Evolutionary conservation across 352 stramenopile species (phyloP).

Genomic region (Phytophthora sp.): DNA sequence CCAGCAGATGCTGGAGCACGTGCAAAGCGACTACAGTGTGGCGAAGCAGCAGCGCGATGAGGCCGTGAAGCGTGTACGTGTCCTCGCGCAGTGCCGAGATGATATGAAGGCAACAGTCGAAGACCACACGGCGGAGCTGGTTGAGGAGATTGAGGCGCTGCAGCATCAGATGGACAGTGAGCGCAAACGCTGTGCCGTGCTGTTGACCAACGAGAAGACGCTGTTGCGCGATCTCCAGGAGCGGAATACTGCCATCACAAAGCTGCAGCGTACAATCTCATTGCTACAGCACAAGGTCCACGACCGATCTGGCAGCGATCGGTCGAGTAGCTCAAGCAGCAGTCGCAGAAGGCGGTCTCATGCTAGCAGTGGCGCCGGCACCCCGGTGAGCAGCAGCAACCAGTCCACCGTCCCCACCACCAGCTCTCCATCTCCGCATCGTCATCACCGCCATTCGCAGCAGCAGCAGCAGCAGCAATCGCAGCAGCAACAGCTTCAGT

Average conservation of each 20-base stretch:
- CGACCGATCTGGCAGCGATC: constrained; percentile 20
- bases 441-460: constrained; percentile 14
- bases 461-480: constrained; percentile 10
- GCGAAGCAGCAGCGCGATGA: constrained; percentile 63
- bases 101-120: constrained; percentile 71
- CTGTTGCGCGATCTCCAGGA: constrained; percentile 76
- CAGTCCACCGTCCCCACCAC: constrained; percentile 37
- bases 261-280: constrained; percentile 56
- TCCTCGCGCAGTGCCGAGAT: constrained; percentile 66
- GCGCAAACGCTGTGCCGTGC: constrained; percentile 63
- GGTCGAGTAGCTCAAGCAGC: constrained; percentile 18
- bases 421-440: constrained; percentile 26
- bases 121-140: constrained; percentile 62
- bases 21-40: constrained; percentile 49
- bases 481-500: constrained; percentile 11
- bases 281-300: constrained; percentile 36
- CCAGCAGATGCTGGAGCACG: constrained; percentile 40
- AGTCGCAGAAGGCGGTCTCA: constrained; percentile 25
- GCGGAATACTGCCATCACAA: constrained; percentile 55
- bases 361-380: constrained; percentile 26
- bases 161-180: constrained; percentile 73
- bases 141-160: constrained; percentile 73
- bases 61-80: constrained; percentile 56
- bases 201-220: constrained; percentile 73
- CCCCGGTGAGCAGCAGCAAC: constrained; percentile 35